Percentiles rank a stretch among this genome's conserved stretches.
Evolutionary conservation across 2,329 filamentous ascomycete species (phyloP).

Genomic region (Alternaria triticimaculans): DNA sequence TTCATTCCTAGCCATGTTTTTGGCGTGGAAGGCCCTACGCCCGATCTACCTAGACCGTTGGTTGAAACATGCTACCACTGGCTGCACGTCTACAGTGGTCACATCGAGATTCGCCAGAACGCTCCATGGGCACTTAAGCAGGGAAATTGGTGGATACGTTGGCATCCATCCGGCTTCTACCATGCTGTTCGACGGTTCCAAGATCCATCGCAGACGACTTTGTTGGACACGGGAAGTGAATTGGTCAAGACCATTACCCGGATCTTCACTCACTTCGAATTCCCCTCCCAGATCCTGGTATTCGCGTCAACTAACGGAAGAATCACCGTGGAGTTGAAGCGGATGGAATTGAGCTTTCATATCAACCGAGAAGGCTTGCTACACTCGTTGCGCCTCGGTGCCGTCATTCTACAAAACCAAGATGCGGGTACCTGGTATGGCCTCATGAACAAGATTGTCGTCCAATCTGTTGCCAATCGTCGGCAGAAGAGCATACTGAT

Average conservation of each 20-base stretch:
- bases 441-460: constrained; percentile 63
- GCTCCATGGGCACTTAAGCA: constrained; percentile 50
- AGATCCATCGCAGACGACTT: constrained; percentile 33
- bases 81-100: constrained; percentile 57
- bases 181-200: constrained; percentile 13
- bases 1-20: constrained; percentile 44
- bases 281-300: constrained; percentile 52
- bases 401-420: constrained; percentile 60
- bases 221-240: constrained; percentile 60
- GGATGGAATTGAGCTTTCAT: constrained; percentile 61
- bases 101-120: constrained; percentile 61
- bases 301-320: constrained; percentile 50
- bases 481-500: constrained; percentile 61
- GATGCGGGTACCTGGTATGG: constrained; percentile 68
- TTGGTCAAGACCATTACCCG: constrained; percentile 49
- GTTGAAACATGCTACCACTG: constrained; percentile 65
- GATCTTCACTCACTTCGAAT: constrained; percentile 62
- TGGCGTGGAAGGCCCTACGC: neutral
- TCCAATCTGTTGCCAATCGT: constrained; percentile 54
- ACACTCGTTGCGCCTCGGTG: constrained; percentile 56
- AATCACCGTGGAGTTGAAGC: constrained; percentile 59
- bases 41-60: constrained; percentile 56
- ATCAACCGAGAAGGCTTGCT: constrained; percentile 57
- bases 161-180: constrained; percentile 28
- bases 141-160: constrained; percentile 51